phyloP scores from a whole-genome alignment of 2,329 filamentous ascomycete genomes.

The Camptophora hylomeconis region DNA sequence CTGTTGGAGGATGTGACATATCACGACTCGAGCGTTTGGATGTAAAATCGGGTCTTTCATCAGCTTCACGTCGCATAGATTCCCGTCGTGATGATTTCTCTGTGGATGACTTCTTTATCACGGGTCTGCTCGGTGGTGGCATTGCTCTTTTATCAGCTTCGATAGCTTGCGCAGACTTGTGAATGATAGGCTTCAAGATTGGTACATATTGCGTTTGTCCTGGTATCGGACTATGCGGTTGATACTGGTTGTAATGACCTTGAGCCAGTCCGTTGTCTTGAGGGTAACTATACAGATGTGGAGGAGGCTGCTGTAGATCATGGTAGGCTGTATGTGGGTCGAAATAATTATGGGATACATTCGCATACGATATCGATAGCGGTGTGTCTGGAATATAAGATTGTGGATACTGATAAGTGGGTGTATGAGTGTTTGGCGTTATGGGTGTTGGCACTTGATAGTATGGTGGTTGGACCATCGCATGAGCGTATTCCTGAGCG shows the following conservation, averaged over 20 bases:
- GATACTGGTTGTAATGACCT: conserved; percentile 1
- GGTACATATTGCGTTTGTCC: no score
- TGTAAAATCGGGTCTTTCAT: conserved; percentile 9
- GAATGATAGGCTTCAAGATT: no score
- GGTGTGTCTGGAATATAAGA: no score
- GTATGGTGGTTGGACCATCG: no score
- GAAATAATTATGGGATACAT: no score
- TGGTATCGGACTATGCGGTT: no score
- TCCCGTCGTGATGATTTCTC: conserved; percentile 10
- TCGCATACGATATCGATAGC: no score
- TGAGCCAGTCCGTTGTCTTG: conserved; percentile 1
- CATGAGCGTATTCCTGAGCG: no score
- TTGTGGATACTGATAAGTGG: no score
- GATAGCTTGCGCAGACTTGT: conserved; percentile 8
- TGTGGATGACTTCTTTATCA: conserved; percentile 6
- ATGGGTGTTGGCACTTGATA: no score
- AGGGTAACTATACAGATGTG: conserved; percentile 2
- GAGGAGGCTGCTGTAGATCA: conserved; percentile 1
- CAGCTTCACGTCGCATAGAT: conserved; percentile 4
- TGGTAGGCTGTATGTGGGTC: conserved; percentile 2
- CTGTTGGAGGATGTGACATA: conserved; percentile 2
- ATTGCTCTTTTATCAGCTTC: conserved; percentile 12
- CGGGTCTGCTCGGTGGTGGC: conserved; percentile 13
- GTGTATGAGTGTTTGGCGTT: no score
- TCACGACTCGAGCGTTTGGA: conserved; percentile 5